A percentile compares a stretch with the other conserved stretches of the same genome.
Conservation (phyloP, 371 early-diverging fungal species). For the Mucor racemosus region DNA sequence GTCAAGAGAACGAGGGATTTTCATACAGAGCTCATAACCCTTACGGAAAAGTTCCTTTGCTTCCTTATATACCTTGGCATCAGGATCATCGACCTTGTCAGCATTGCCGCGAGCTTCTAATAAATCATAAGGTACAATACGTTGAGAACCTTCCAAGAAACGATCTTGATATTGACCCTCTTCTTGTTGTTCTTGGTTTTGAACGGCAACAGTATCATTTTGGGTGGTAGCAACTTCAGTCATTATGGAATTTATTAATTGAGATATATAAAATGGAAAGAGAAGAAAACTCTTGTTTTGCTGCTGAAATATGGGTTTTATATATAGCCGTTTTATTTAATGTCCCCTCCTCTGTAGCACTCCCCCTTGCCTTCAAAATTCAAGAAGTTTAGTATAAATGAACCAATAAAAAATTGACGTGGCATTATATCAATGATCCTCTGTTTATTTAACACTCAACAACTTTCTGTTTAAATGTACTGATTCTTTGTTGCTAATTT, state of each 20-base stretch:
- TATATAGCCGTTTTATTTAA: not conserved
- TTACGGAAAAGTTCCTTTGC: slow-evolving; percentile 65
- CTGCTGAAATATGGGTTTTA: not conserved
- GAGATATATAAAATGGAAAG: not conserved
- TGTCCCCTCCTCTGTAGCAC: not conserved
- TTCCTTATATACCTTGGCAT: slow-evolving; percentile 59
- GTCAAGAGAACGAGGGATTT: slow-evolving; percentile 63
- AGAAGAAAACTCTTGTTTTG: not conserved
- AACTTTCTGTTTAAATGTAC: slow-evolving; percentile 28
- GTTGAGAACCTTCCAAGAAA: slow-evolving; percentile 54
- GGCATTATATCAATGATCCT: slow-evolving; percentile 1
- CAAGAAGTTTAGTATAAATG: not conserved
- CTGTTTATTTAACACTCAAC: slow-evolving; percentile 6
- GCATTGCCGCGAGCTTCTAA: slow-evolving; percentile 61
- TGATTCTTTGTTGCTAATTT: slow-evolving; percentile 17
- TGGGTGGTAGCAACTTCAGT: slow-evolving; percentile 17
- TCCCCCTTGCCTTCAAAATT: not conserved
- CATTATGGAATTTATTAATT: slow-evolving; percentile 9
- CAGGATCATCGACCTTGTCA: slow-evolving; percentile 63
- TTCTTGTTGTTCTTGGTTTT: slow-evolving; percentile 10
- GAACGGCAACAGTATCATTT: not conserved
- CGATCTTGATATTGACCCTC: slow-evolving; percentile 54
- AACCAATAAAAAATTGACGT: slow-evolving; percentile 33
- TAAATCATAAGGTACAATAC: slow-evolving; percentile 65
- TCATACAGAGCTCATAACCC: slow-evolving; percentile 63